Evolutionary conservation across 257 asterid species (phyloP).

Genomic region (Linaria vulgaris): DNA sequence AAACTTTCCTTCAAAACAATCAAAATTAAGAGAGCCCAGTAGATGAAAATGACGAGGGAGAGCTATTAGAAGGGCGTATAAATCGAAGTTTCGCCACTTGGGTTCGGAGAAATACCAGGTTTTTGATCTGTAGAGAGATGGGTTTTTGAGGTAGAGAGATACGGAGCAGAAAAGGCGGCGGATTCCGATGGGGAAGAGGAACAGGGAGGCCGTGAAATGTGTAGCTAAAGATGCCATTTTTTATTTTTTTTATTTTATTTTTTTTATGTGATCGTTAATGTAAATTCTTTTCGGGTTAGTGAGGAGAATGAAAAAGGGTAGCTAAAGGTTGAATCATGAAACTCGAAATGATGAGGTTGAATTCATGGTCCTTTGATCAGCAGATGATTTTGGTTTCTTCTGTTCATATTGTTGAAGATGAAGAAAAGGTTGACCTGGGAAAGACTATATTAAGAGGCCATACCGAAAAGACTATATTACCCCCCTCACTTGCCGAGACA

Average conservation of each 20-base stretch:
- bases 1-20: constrained; percentile 50
- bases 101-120: constrained; percentile 72
- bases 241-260: background rate
- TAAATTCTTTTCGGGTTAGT: too few relatives aligned
- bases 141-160: constrained; percentile 64
- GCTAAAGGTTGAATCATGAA: background rate
- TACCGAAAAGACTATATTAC: too few relatives aligned
- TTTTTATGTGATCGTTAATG: background rate
- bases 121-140: constrained; percentile 63
- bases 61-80: constrained; percentile 50
- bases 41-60: constrained; percentile 65
- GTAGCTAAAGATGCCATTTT: constrained; percentile 73
- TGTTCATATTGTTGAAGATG: constrained; percentile 7
- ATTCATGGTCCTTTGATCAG: constrained; percentile 17
- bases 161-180: constrained; percentile 62
- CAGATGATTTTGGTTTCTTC: background rate
- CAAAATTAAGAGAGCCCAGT: constrained; percentile 63
- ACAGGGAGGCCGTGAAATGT: constrained; percentile 66
- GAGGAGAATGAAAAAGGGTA: too few relatives aligned
- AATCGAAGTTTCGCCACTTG: constrained; percentile 75
- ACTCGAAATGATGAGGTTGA: background rate
- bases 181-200: constrained; percentile 62
- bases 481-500: too few relatives aligned
- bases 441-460: too few relatives aligned
- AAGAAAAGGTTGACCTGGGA: constrained; percentile 24